Evolutionary conservation across 768 basidiomycete genomes (phyloP), one percentile per base, ranked within the genome.

Genomic region (Cystobasidium ongulense): DNA sequence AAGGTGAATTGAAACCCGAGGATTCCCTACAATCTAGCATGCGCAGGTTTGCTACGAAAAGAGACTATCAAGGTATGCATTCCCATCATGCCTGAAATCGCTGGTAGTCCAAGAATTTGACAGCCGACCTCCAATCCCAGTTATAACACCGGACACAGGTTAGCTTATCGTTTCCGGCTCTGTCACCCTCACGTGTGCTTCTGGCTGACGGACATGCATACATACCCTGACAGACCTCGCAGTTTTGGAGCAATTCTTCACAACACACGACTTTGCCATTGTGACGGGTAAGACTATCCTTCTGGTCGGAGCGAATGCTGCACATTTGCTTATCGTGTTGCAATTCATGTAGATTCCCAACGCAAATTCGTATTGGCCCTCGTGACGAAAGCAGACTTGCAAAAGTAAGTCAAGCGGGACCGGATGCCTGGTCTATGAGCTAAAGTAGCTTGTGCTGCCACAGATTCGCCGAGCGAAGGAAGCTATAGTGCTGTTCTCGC

Each of bases 81-180:
- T 18, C 18, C 13, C 17, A 5, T 8, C 50, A 52, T 5, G 27
- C 27, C 29, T 36, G 23, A 5, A 29, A 13, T n/a, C n/a, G 36
- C 29, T 27, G 36, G n/a, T 38, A 21, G 5, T 54, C 1, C 17
- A n/a, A n/a, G n/a, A n/a, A n/a, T n/a, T n/a, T n/a, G n/a, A n/a
- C n/a, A n/a, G n/a, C n/a, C n/a, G n/a, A n/a, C n/a, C n/a, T n/a
- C n/a, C n/a, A n/a, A 31, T 29, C 38, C 1, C 52, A 71, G 68
- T 71, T 7, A 71, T 71, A 46, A 71, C 68, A 36, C 68, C 68
- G 25, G 68, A 71, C 38, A 71, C 68, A 71, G 68, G 68, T 71
- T 17, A 31, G 68, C 29, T 31, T 29, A 64, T 4, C 35, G n/a
- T 15, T n/a, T n/a, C n/a, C n/a, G n/a, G n/a, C n/a, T n/a, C 25